These are phyloP conservation scores for Globisporangium okanoganense DNA, from an alignment of 352 stramenopile species.

Conservation along the genomic window DNA sequence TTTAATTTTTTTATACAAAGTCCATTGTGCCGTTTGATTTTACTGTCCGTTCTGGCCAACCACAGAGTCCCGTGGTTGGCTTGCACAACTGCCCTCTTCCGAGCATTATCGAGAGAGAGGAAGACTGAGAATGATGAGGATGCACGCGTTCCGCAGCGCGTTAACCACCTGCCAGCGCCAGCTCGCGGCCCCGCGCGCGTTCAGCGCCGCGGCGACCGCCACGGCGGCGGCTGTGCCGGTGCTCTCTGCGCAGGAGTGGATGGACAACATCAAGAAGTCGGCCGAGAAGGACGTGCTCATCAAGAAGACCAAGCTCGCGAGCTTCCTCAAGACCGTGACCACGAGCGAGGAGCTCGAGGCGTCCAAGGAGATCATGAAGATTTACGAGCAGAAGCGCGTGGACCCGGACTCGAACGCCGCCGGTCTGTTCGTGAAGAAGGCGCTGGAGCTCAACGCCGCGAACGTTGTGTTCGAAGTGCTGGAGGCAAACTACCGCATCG, in stretches of 20 bases:
- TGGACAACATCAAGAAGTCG: constrained; percentile 74
- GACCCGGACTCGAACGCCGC: constrained; percentile 75
- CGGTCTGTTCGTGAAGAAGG: constrained; percentile 80
- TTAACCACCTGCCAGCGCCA: constrained; percentile 51
- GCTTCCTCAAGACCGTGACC: constrained; percentile 79
- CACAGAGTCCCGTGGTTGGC: constrained; percentile 3
- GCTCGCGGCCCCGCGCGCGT: constrained; percentile 34
- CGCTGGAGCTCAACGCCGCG: constrained; percentile 66
- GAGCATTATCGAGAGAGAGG: neutral
- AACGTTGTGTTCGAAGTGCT: constrained; percentile 77
- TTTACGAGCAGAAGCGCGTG: constrained; percentile 84
- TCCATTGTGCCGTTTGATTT: neutral
- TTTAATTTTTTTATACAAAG: neutral
- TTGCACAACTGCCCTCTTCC: neutral
- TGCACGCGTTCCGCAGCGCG: constrained; percentile 69
- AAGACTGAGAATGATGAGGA: constrained; percentile 24
- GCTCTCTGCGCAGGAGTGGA: constrained; percentile 69
- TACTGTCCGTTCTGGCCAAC: neutral
- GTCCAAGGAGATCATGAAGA: constrained; percentile 85
- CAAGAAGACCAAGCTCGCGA: constrained; percentile 82
- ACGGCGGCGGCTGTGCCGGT: constrained; percentile 25
- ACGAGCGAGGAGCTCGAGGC: constrained; percentile 77
- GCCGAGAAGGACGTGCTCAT: constrained; percentile 75
- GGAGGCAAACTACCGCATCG: constrained; percentile 79
- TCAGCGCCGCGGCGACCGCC: constrained; percentile 25